Percentiles rank a stretch among this genome's conserved stretches.
Evolutionary conservation across 345 rosid genomes (phyloP).

Genomic region (Arabis hirsuta): DNA sequence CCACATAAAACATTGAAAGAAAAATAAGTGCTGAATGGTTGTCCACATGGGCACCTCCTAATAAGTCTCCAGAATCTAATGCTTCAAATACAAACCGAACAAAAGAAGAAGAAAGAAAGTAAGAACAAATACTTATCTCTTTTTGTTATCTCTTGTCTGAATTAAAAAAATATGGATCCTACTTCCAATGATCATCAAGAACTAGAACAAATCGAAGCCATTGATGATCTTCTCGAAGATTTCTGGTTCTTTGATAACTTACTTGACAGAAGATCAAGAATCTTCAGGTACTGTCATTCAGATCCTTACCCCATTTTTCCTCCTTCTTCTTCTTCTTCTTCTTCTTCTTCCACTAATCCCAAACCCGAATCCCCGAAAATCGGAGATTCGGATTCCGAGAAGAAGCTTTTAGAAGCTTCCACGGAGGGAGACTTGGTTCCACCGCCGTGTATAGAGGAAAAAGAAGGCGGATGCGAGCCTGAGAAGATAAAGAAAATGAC

Average conservation of each 20-base stretch:
- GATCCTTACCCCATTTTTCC: slow-evolving; percentile 64
- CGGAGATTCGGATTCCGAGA: slow-evolving; percentile 34
- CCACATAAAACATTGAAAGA: slow-evolving; percentile 32
- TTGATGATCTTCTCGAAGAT: slow-evolving; percentile 72
- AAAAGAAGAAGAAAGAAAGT: slow-evolving; percentile 34
- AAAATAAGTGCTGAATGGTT: slow-evolving; percentile 42
- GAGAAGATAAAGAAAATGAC: slow-evolving; percentile 37
- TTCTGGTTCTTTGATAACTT: slow-evolving; percentile 75
- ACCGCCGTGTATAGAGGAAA: slow-evolving; percentile 37
- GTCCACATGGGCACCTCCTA: slow-evolving; percentile 45
- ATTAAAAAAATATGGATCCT: slow-evolving; percentile 33
- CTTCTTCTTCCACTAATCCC: slow-evolving; percentile 23
- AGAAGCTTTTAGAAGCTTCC: slow-evolving; percentile 31
- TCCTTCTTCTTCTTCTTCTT: slow-evolving; percentile 6
- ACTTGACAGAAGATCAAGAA: slow-evolving; percentile 47
- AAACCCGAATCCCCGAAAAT: slow-evolving; percentile 5
- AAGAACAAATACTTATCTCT: slow-evolving; percentile 40
- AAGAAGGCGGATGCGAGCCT: slow-evolving; percentile 40
- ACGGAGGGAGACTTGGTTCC: slow-evolving; percentile 25
- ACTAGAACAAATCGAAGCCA: slow-evolving; percentile 45
- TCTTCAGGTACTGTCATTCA: slow-evolving; percentile 60
- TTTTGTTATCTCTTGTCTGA: slow-evolving; percentile 44
- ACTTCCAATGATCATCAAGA: slow-evolving; percentile 31
- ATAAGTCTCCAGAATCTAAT: slow-evolving; percentile 44
- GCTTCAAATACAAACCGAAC: slow-evolving; percentile 45